Evolutionary conservation across 306 rosid genomes (phyloP).

Genomic region (Cucurbita maxima): DNA sequence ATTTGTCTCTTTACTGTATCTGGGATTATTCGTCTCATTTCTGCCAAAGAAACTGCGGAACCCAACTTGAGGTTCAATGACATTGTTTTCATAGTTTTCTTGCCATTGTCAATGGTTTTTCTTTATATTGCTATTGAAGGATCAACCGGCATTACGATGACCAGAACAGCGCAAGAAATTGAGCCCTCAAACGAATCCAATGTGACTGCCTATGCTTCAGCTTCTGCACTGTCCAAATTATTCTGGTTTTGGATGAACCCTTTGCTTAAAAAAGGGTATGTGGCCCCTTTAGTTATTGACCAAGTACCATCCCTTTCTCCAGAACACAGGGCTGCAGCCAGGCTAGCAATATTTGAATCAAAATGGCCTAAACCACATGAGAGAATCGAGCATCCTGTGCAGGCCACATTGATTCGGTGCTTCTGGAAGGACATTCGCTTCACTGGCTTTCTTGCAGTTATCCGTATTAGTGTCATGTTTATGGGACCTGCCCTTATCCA

Average conservation of each 20-base stretch:
- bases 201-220: slow-evolving; percentile 66
- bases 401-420: slow-evolving; percentile 56
- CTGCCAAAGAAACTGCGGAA: slow-evolving; percentile 11
- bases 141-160: slow-evolving; percentile 35
- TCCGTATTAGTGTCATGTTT: slow-evolving; percentile 55
- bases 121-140: slow-evolving; percentile 40
- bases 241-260: slow-evolving; percentile 95
- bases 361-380: slow-evolving; percentile 76
- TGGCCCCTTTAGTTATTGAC: slow-evolving; percentile 44
- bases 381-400: slow-evolving; percentile 54
- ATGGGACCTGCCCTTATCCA: slow-evolving; percentile 73
- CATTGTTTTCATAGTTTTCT: slow-evolving; percentile 29
- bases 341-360: slow-evolving; percentile 46
- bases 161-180: slow-evolving; percentile 2
- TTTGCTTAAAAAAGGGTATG: slow-evolving; percentile 58
- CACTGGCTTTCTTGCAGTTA: slow-evolving; percentile 60
- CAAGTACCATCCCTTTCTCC: slow-evolving; percentile 64
- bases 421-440: slow-evolving; percentile 59
- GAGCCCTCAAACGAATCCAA: slow-evolving; percentile 23
- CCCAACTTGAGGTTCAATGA: slow-evolving; percentile 46
- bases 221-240: slow-evolving; percentile 51
- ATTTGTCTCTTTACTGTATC: slow-evolving; percentile 44
- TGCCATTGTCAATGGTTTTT: slow-evolving; percentile 47
- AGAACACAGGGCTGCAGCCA: slow-evolving; percentile 54
- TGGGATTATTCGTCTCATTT: slow-evolving; percentile 44